Conservation (phyloP, 257 asterid genomes). For the Forsythia viridissima region DNA sequence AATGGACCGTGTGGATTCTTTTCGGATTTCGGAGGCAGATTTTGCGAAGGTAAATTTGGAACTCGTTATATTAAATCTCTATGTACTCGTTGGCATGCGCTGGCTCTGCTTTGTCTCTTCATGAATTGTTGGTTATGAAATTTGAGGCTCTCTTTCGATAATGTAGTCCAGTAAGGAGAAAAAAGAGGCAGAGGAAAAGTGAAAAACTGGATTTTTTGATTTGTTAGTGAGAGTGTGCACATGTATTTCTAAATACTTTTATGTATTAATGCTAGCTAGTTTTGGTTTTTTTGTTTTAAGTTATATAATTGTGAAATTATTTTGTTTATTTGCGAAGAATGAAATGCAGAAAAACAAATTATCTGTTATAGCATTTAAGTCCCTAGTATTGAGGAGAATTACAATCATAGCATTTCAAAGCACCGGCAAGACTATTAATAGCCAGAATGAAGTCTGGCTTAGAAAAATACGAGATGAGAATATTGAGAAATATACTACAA, state of each 20-base stretch:
- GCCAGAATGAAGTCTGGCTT: too few species aligned
- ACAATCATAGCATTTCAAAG: too few species aligned
- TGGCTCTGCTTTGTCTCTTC: not conserved
- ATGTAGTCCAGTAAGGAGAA: not conserved
- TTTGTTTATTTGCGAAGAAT: too few species aligned
- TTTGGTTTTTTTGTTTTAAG: too few species aligned
- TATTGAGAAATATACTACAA: too few species aligned
- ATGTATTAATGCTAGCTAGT: too few species aligned
- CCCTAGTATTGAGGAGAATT: too few species aligned
- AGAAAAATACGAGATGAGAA: too few species aligned
- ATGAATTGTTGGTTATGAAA: not conserved
- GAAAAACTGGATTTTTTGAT: not conserved
- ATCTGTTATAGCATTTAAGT: too few species aligned
- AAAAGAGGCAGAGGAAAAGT: not conserved
- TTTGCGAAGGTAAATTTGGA: conserved; percentile 51
- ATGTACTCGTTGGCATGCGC: not conserved
- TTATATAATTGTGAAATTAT: too few species aligned
- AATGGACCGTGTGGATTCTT: conserved; percentile 54
- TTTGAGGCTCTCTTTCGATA: not conserved
- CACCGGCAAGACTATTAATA: too few species aligned
- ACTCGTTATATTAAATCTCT: not conserved
- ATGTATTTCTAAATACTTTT: not conserved
- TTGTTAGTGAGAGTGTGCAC: not conserved
- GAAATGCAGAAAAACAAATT: too few species aligned
- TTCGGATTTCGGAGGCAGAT: conserved; percentile 60